Evolutionary conservation across 148 eudicot species (phyloP).

Genomic region (Camellia lanceoleosa): DNA sequence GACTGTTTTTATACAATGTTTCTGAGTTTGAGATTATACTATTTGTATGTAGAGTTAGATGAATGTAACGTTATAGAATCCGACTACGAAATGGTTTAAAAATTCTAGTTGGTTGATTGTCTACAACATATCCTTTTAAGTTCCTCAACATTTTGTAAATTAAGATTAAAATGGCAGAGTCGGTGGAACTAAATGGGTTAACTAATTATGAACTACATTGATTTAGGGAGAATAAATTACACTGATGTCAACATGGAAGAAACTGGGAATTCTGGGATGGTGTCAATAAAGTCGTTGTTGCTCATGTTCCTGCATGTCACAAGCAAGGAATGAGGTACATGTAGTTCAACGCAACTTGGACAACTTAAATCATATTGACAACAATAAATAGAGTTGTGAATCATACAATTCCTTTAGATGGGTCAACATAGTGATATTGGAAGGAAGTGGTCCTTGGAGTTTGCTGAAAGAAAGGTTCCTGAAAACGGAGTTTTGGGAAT

Average conservation of each 20-base stretch:
- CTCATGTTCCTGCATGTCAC: conserved; percentile 40
- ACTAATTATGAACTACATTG: not conserved
- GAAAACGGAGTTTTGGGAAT: conserved; percentile 8
- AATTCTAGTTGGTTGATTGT: not conserved
- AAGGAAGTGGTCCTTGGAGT: conserved; percentile 38
- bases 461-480: conserved; percentile 38
- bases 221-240: conserved; percentile 26
- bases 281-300: conserved; percentile 34
- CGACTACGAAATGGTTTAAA: not conserved
- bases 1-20: not conserved
- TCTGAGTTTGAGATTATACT: not conserved
- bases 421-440: conserved; percentile 30
- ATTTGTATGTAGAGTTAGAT: not conserved
- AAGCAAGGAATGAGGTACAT: conserved; percentile 13
- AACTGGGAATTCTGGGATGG: conserved; percentile 38
- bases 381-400: not conserved
- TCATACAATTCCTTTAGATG: conserved; percentile 48
- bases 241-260: conserved; percentile 36
- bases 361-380: not conserved
- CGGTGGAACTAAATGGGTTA: no score
- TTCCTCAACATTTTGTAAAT: no score
- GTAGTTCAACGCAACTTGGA: not conserved
- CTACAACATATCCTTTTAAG: not conserved
- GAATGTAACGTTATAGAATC: not conserved
- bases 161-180: no score